A percentile compares a stretch with the other conserved stretches of the same genome.
Conservation (phyloP, 805 yeast genomes). For the Yarrowia phangngaensis region DNA sequence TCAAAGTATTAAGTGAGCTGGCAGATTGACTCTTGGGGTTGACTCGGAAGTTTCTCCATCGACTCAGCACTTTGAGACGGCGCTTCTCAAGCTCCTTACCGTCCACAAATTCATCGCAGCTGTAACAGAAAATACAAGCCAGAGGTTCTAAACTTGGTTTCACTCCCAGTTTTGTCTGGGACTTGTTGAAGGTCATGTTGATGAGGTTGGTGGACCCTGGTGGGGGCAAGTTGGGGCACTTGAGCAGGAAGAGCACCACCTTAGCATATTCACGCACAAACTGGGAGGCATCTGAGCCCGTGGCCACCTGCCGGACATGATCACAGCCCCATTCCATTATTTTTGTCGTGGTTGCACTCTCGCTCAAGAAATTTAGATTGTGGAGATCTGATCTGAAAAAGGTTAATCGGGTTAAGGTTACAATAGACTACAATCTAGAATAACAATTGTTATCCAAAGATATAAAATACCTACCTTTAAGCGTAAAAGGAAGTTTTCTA, state of each 20-base stretch:
- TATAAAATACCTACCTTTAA: no score
- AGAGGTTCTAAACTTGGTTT: slow-evolving; percentile 17
- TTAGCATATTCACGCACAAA: slow-evolving; percentile 24
- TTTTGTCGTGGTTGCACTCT: no score
- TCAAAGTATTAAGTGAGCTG: slow-evolving; percentile 3
- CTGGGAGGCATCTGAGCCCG: slow-evolving; percentile 16
- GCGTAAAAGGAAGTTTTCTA: no score
- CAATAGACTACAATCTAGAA: no score
- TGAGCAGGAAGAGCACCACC: slow-evolving; percentile 12
- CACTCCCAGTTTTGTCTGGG: slow-evolving; percentile 8
- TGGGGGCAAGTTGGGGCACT: no score
- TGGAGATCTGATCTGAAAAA: no score
- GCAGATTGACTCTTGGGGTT: not conserved
- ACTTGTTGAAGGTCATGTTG: slow-evolving; percentile 15
- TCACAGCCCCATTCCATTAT: slow-evolving; percentile 27
- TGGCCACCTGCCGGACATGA: slow-evolving; percentile 12
- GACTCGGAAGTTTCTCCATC: slow-evolving; percentile 5
- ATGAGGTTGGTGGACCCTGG: slow-evolving; percentile 2
- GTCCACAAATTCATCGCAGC: slow-evolving; percentile 68
- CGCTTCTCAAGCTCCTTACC: slow-evolving; percentile 51
- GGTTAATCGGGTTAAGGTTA: no score
- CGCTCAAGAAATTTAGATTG: no score
- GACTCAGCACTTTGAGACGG: slow-evolving; percentile 9
- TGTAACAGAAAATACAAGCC: slow-evolving; percentile 60
- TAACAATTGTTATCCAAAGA: no score